Conservation (phyloP, 1,139 yeast species). For the Saccharomyces hybrid region DNA sequence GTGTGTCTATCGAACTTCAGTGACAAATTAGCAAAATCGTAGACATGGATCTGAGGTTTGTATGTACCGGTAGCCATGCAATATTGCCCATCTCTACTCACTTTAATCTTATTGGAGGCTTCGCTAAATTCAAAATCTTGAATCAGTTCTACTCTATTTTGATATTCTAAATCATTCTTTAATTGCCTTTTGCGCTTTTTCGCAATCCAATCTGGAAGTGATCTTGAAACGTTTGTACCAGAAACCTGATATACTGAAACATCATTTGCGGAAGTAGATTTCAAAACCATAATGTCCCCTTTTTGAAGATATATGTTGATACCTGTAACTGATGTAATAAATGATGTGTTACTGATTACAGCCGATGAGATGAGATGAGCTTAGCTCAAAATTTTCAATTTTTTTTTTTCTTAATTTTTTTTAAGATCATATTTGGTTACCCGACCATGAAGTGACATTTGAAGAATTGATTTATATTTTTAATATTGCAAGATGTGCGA, state of each 20-base stretch:
- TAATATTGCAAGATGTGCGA: neutral
- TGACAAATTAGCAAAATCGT: slow-evolving; percentile 85
- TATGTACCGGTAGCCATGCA: slow-evolving; percentile 99
- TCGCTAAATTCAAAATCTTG: slow-evolving; percentile 97
- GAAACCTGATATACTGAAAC: slow-evolving; percentile 92
- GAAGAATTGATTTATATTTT: too few relatives aligned
- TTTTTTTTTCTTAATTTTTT: neutral
- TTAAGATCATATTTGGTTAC: slow-evolving; percentile 2
- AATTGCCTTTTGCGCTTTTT: slow-evolving; percentile 80
- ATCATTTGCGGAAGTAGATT: slow-evolving; percentile 74
- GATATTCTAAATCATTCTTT: slow-evolving; percentile 79
- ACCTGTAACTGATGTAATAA: neutral
- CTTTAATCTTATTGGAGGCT: slow-evolving; percentile 83
- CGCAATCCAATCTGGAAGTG: slow-evolving; percentile 96
- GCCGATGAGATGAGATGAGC: slow-evolving; percentile 25
- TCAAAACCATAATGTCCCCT: slow-evolving; percentile 54
- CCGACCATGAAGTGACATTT: slow-evolving; percentile 3
- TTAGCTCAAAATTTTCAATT: slow-evolving; percentile 10
- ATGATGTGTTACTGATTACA: slow-evolving; percentile 1
- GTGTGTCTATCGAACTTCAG: slow-evolving; percentile 94
- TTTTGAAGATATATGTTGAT: neutral
- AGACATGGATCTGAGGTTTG: slow-evolving; percentile 95
- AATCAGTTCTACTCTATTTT: slow-evolving; percentile 79
- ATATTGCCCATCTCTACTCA: slow-evolving; percentile 81
- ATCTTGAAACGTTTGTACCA: slow-evolving; percentile 84